A percentile compares a stretch with the other conserved stretches of the same genome.
Conservation (phyloP, 345 rosid species). For the Aethionema arabicum region DNA sequence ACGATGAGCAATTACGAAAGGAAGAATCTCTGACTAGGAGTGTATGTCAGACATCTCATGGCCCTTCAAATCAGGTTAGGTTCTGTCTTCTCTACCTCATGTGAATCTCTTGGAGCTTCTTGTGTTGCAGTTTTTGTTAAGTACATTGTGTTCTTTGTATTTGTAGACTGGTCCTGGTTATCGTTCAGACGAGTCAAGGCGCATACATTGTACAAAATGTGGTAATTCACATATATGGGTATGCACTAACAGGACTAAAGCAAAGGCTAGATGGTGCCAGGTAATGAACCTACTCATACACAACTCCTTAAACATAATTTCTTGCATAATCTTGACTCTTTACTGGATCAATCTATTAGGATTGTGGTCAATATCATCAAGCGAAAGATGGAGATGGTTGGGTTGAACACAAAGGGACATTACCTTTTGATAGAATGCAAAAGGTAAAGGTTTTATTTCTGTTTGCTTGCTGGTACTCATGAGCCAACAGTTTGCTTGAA, state of each 20-base stretch:
- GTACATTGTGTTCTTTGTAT: neutral
- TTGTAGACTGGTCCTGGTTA: constrained; percentile 60
- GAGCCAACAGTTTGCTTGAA: constrained; percentile 7
- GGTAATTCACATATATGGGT: constrained; percentile 93
- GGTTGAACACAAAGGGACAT: constrained; percentile 93
- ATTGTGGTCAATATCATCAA: constrained; percentile 94
- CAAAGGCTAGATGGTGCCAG: constrained; percentile 99
- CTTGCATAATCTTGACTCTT: neutral
- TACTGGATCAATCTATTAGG: constrained; percentile 43
- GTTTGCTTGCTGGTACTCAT: constrained; percentile 4
- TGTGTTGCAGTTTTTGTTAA: neutral
- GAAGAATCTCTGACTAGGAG: constrained; percentile 73
- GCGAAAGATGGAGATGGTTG: constrained; percentile 99
- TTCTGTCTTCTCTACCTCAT: constrained; percentile 12
- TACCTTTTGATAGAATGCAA: constrained; percentile 74
- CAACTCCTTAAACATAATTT: constrained; percentile 5
- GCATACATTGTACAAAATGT: constrained; percentile 95
- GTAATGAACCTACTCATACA: constrained; percentile 40
- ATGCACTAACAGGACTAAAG: constrained; percentile 79
- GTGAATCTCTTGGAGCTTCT: constrained; percentile 7
- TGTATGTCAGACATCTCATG: constrained; percentile 53
- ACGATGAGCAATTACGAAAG: constrained; percentile 84
- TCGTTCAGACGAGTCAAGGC: constrained; percentile 87
- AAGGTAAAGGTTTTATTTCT: constrained; percentile 49
- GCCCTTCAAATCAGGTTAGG: constrained; percentile 62